phyloP scores from a whole-genome alignment of 208 protist species.

The Porcisia deanei region DNA sequence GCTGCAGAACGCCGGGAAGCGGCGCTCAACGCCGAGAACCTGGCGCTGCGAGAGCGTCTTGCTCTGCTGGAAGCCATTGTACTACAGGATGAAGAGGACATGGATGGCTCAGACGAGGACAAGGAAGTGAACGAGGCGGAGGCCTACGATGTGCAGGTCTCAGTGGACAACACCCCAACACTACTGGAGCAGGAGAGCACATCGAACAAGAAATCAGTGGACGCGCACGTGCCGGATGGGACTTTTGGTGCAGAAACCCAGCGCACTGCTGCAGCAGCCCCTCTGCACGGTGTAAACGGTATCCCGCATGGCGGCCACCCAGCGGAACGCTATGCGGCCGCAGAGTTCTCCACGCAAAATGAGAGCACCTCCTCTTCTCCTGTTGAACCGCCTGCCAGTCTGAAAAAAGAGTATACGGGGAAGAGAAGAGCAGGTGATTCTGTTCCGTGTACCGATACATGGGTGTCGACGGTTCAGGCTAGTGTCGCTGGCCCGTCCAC shows the following conservation, averaged over 20 bases:
- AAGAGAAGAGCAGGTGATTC: neutral
- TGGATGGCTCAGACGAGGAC: slow-evolving; percentile 6
- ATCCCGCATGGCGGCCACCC: neutral
- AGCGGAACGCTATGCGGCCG: neutral
- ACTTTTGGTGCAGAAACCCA: neutral
- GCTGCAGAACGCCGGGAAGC: slow-evolving; percentile 55
- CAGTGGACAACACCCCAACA: no score
- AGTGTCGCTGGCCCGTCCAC: neutral
- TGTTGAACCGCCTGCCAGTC: neutral
- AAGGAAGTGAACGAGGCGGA: slow-evolving; percentile 2
- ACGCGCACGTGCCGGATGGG: neutral
- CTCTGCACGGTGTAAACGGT: neutral
- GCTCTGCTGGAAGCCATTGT: slow-evolving; percentile 86
- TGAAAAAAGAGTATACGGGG: neutral
- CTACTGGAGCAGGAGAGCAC: neutral
- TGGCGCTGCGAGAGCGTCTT: slow-evolving; percentile 80
- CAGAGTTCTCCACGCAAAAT: neutral
- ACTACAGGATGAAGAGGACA: slow-evolving; percentile 48
- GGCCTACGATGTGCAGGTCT: slow-evolving; percentile 6
- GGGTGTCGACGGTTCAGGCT: neutral
- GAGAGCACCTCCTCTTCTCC: neutral
- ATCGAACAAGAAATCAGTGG: neutral
- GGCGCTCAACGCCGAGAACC: slow-evolving; percentile 87
- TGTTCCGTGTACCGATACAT: neutral
- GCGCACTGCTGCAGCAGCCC: neutral